Conservation (phyloP, 495 filamentous ascomycete genomes). For the Cercophora scortea region DNA sequence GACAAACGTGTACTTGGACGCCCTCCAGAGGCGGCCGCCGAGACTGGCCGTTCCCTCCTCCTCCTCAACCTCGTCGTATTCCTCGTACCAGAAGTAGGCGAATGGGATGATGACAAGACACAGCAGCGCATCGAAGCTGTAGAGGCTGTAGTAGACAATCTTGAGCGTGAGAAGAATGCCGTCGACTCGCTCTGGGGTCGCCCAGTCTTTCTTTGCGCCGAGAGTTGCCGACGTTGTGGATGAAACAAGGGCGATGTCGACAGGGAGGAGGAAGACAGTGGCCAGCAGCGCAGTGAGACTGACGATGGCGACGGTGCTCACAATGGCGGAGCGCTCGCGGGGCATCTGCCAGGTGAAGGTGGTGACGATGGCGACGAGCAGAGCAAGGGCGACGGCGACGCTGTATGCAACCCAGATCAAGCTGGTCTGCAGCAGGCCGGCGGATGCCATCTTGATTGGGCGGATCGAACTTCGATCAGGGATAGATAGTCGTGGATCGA, state of each 20-base stretch:
- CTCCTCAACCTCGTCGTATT: conserved; percentile 79
- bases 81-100: conserved; percentile 97
- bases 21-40: conserved; percentile 63
- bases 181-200: conserved; percentile 67
- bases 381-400: conserved; percentile 62
- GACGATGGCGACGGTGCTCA: conserved; percentile 76
- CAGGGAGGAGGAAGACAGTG: conserved; percentile 84
- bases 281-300: conserved; percentile 81
- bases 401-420: conserved; percentile 92
- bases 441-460: conserved; percentile 44
- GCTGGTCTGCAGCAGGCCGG: conserved; percentile 64
- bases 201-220: conserved; percentile 91
- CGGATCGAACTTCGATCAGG: not conserved
- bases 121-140: conserved; percentile 84
- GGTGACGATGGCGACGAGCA: conserved; percentile 68
- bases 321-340: conserved; percentile 70
- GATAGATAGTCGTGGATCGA: not conserved
- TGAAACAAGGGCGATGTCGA: conserved; percentile 91
- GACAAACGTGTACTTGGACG: conserved; percentile 81
- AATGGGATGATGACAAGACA: conserved; percentile 90
- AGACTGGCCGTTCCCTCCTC: conserved; percentile 68
- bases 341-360: conserved; percentile 83
- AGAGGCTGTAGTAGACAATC: conserved; percentile 86
- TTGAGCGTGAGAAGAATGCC: conserved; percentile 70
- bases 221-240: conserved; percentile 69